Base-by-base conservation (phyloP, 352 stramenopile species). In the Pseudoperonospora humuli region DNA sequence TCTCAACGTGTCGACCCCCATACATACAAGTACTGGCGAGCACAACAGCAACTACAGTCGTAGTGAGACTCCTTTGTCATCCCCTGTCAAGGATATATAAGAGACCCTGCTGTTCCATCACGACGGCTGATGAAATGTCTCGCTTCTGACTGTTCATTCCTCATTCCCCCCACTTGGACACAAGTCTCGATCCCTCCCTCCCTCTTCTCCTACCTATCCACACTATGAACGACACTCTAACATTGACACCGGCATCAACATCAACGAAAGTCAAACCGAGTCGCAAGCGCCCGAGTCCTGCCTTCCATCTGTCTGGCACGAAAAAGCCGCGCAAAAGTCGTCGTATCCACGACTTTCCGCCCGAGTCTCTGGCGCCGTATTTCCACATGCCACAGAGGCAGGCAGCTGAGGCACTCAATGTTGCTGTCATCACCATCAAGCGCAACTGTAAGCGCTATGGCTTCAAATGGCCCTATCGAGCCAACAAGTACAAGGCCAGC, bases 121-220 rank as follows among this genome's bases (percentile, higher is more conserved):
- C 29, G 11, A 35, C 10, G 6, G 35, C 29, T 11, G 19, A 41
- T 55, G 26, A 27, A 50, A 52, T 17, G 33, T 37, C 27, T 50
- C 32, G 28, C 44, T 49, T 54, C 31, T 33, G 24, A 44, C 21
- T 17, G 35, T 32, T 58, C 68, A 79, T 74, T 75, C 55, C 42
- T 29, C 49, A 73, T 69, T 47, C 59, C 56, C 14, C 39, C 18
- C 24, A 39, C 45, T 51, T 18, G 11, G 35, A 7, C 39, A 11
- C 50, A 67, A 54, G 37, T 27, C 37, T 20, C 32, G 14, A 23
- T 19, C 35, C 5, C 26, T 9, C 7, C 10, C 10, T 10, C 25
- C 7, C 7, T 26, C 7, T 26, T 26, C 7, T 26, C 26, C 10
- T 14, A 7, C 18, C 23, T 2, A 64, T 59, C 32, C 19, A 23